Evolutionary conservation across 176 grass and related monocot genomes (phyloP).

Genomic region (Musa acuminata): DNA sequence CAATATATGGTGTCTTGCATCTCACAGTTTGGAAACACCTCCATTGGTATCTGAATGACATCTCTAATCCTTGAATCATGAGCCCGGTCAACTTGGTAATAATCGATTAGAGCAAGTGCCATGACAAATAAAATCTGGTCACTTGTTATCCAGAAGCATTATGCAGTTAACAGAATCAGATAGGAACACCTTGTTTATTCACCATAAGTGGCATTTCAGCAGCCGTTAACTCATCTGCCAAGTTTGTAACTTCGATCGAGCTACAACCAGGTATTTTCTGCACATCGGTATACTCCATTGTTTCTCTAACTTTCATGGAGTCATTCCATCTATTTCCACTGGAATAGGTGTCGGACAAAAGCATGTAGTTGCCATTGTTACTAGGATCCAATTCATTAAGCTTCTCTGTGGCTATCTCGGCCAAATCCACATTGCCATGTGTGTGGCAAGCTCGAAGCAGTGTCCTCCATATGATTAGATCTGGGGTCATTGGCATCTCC

Average conservation of each 20-base stretch:
- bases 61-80: not conserved
- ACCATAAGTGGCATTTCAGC: not conserved
- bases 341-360: slow-evolving; percentile 36
- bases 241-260: slow-evolving; percentile 10
- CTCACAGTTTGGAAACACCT: not conserved
- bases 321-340: slow-evolving; percentile 34
- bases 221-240: not conserved
- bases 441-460: slow-evolving; percentile 32
- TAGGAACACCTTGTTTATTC: not conserved
- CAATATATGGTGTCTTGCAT: not conserved
- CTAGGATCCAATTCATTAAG: slow-evolving; percentile 27
- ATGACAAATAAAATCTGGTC: not conserved
- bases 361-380: slow-evolving; percentile 31
- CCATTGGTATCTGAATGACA: not conserved
- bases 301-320: slow-evolving; percentile 24
- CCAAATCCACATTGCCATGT: slow-evolving; percentile 28
- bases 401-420: slow-evolving; percentile 31
- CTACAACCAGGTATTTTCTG: slow-evolving; percentile 35
- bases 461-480: slow-evolving; percentile 46
- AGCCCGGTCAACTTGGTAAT: not conserved
- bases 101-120: not conserved
- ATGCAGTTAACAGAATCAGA: not conserved
- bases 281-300: slow-evolving; percentile 24
- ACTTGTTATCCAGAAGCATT: not conserved
- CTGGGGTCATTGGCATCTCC: slow-evolving; percentile 30